Percentiles rank a stretch among this genome's conserved stretches.
Evolutionary conservation across 306 rosid genomes (phyloP).

Genomic region (Cucurbita maxima): DNA sequence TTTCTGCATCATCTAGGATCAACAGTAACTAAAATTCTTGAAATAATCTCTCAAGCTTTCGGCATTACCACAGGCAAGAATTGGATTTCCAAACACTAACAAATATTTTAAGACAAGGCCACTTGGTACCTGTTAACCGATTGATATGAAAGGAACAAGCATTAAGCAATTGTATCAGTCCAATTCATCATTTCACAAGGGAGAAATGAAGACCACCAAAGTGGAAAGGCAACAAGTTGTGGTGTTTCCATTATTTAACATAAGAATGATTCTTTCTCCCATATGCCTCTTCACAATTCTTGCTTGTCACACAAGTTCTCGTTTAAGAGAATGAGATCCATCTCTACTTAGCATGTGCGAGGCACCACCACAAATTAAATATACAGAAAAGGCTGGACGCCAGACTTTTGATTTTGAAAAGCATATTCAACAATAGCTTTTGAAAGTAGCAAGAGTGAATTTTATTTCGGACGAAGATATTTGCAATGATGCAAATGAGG

Average conservation of each 20-base stretch:
- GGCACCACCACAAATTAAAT: slow-evolving; percentile 1
- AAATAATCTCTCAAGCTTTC: not conserved
- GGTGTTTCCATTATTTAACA: not conserved
- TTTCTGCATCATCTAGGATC: not conserved
- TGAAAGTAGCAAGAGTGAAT: not conserved
- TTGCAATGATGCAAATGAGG: not conserved
- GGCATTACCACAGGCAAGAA: not conserved
- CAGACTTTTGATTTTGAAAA: not conserved
- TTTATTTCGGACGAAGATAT: not conserved
- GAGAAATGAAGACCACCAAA: not conserved
- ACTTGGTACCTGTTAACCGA: not conserved
- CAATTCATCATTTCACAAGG: not conserved
- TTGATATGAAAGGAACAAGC: not conserved
- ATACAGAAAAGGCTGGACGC: not conserved
- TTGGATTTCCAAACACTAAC: not conserved
- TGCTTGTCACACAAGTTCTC: not conserved
- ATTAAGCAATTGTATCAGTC: not conserved
- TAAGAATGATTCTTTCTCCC: not conserved
- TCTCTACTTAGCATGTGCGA: not conserved
- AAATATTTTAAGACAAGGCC: not conserved
- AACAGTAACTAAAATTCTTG: not conserved
- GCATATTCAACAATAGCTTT: not conserved
- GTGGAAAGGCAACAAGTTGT: not conserved
- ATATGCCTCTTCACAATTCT: not conserved
- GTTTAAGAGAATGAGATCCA: not conserved